phyloP scores from a whole-genome alignment of 1,284 basidiomycete genomes.

The Puccinia novopanici region DNA sequence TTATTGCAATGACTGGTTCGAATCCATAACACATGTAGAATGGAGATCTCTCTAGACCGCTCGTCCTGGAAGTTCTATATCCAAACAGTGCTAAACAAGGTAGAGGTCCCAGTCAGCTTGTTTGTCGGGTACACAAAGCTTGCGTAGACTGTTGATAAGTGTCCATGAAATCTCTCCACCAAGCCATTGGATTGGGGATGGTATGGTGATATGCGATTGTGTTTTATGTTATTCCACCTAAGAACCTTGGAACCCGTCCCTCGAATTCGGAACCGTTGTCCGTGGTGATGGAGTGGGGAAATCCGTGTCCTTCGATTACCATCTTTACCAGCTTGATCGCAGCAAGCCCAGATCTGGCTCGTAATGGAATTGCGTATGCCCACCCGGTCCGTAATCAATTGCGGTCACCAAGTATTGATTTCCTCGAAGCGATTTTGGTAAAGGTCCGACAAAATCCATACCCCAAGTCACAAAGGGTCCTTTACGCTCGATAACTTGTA shows the following conservation, averaged over 20 bases:
- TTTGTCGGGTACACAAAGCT: slow-evolving; percentile 17
- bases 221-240: slow-evolving; percentile 14
- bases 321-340: neutral
- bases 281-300: slow-evolving; percentile 18
- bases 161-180: slow-evolving; percentile 33
- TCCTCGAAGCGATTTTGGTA: neutral
- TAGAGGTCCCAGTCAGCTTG: slow-evolving; percentile 23
- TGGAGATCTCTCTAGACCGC: neutral
- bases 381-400: slow-evolving; percentile 42
- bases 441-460: no score
- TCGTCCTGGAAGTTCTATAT: neutral
- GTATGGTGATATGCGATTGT: slow-evolving; percentile 10
- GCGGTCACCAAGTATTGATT: slow-evolving; percentile 23
- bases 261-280: slow-evolving; percentile 26
- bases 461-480: no score
- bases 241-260: neutral
- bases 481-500: no score
- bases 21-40: slow-evolving; percentile 27
- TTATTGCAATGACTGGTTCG: neutral
- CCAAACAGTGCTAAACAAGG: slow-evolving; percentile 13
- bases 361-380: slow-evolving; percentile 14
- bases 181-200: slow-evolving; percentile 38
- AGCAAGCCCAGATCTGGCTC: neutral
- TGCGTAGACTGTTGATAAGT: neutral
- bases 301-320: slow-evolving; percentile 14